Conservation (phyloP, 176 grass and related monocot genomes). For the Triticum urartu region DNA sequence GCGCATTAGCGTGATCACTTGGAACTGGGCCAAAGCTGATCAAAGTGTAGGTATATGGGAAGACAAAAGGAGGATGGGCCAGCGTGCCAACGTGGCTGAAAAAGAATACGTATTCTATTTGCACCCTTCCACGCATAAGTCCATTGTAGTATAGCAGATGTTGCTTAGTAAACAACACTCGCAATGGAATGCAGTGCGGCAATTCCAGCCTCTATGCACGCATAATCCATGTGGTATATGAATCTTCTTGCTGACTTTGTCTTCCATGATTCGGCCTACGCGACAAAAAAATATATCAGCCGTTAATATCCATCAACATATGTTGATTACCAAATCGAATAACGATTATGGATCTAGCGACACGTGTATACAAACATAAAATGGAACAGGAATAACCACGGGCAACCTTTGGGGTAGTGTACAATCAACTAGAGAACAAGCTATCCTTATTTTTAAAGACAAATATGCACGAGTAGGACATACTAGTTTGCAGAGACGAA, state of each 20-base stretch:
- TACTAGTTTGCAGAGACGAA: no score
- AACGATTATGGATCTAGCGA: no score
- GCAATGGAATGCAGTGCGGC: no score
- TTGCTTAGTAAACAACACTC: neutral
- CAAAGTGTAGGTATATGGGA: neutral
- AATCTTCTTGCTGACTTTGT: neutral
- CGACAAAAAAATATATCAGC: neutral
- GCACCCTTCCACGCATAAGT: neutral
- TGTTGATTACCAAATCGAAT: neutral
- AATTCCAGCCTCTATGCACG: neutral
- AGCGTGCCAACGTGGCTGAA: neutral
- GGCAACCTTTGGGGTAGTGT: neutral
- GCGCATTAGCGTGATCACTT: neutral
- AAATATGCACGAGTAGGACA: no score
- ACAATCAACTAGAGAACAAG: no score
- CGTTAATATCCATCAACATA: neutral
- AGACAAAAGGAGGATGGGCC: neutral
- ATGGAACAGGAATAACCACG: neutral
- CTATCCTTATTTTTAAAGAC: no score
- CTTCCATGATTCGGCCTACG: neutral
- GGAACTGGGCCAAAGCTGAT: neutral
- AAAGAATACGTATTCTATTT: neutral
- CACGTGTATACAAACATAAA: no score
- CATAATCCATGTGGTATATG: neutral
- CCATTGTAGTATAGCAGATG: neutral